A percentile compares a stretch with the other conserved stretches of the same genome.
These are phyloP conservation scores for Epichloe sylvatica DNA, from an alignment of 2,329 filamentous ascomycete species.

Conservation along the genomic window DNA sequence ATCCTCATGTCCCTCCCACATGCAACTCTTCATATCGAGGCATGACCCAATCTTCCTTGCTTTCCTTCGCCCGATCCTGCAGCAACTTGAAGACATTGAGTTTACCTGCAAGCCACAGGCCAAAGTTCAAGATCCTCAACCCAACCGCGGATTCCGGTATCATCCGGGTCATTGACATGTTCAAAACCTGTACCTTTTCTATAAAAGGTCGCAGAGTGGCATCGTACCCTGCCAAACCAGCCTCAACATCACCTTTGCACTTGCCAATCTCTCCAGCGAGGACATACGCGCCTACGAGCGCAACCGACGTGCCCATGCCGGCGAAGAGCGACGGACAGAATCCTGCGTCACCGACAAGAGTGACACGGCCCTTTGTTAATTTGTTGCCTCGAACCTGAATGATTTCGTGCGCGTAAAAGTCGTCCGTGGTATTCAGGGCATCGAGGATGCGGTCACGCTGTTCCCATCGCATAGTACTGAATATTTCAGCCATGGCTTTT, in stretches of 20 bases:
- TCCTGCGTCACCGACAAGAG: conserved; percentile 35
- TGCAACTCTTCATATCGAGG: conserved; percentile 2
- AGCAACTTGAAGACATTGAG: not conserved
- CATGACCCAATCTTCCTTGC: not conserved
- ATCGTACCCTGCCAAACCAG: conserved; percentile 27
- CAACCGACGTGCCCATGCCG: conserved; percentile 33
- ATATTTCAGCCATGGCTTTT: conserved; percentile 22
- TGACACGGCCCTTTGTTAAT: conserved; percentile 27
- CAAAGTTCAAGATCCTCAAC: not conserved
- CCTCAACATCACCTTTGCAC: conserved; percentile 12
- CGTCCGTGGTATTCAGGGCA: conserved; percentile 19
- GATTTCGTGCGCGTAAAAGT: conserved; percentile 33
- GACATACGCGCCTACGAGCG: conserved; percentile 34
- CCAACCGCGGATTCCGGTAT: not conserved
- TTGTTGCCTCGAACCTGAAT: conserved; percentile 27
- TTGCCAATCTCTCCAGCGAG: conserved; percentile 31
- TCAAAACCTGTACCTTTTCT: not conserved
- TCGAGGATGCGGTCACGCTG: conserved; percentile 20
- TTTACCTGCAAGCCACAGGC: not conserved
- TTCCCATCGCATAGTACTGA: conserved; percentile 30
- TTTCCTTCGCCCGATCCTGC: not conserved
- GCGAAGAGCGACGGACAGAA: conserved; percentile 26
- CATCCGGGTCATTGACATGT: not conserved
- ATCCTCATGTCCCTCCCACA: not conserved
- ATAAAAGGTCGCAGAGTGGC: conserved; percentile 25